Base-by-base conservation (phyloP, 805 yeast species). In the Kluyveromyces wickerhamii region DNA sequence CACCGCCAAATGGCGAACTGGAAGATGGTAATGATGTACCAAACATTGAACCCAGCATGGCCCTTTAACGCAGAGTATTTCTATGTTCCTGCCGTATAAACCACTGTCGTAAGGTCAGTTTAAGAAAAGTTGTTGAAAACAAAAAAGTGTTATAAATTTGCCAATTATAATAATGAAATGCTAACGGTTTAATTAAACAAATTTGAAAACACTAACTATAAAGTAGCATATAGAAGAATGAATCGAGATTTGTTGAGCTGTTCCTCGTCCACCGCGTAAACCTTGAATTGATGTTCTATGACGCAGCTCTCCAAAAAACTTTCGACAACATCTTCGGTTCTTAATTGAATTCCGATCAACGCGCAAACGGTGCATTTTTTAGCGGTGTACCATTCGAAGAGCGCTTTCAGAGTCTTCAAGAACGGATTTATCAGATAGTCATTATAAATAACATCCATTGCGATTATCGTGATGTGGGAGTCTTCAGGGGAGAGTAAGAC, bases 361-460 rank as follows among this genome's bases (percentile, higher is more conserved):
- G 48, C 46, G 8, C 36, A 45, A 2, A 40, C 33, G 2, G 29
- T 15, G 12, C 30, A 22, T 2, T 33, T 30, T 13, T 35, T 30
- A n/a, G 4, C 5, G 7, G 22, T 21, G 31, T 37, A 49, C 21
- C 32, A 38, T 5, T 30, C 20, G 8, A 35, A 21, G 12, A 54
- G 36, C 22, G 41, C 41, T 2, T 13, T 32, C n/a, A 57, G 21
- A 5, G 60, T 53, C 9, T 40, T 29, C 12, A 59, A 36, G 31
- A 52, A 55, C 3, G 61, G 60, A 2, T 39, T 43, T n/a, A 57
- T 55, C 12, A 59, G 38, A 27, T 42, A 57, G 18, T 55, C 62
- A 34, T 59, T 59, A 46, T 59, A 59, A 4, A 59, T 52, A 9
- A 57, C 62, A 42, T 59, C 63, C 56, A 59, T 49, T 10, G 62